Conservation (phyloP, 2,329 filamentous ascomycete species). For the Fusarium protoensiforme region DNA sequence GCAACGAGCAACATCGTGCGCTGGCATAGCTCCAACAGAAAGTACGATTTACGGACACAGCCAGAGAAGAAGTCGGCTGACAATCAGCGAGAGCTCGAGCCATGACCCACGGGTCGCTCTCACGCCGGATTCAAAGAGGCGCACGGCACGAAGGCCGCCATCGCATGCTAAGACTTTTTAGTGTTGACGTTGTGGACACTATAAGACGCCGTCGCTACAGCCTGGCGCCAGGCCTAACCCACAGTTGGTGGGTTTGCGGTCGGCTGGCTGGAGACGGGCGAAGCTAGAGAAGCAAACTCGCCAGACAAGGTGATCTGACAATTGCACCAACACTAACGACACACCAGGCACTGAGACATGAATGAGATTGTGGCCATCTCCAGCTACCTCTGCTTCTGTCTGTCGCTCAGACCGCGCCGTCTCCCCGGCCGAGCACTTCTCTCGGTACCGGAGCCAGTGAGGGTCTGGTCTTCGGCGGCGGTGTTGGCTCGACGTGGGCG, state of each 20-base stretch:
- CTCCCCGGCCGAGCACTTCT: conserved; percentile 2
- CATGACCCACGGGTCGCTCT: background rate
- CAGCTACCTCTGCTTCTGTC: background rate
- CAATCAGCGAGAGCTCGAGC: background rate
- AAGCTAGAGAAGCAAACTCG: conserved; percentile 17
- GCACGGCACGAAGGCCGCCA: conserved; percentile 21
- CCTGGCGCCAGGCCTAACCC: conserved; percentile 2
- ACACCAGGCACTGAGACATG: background rate
- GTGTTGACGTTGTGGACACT: conserved; percentile 2
- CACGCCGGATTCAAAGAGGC: conserved; percentile 5
- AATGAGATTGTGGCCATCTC: background rate
- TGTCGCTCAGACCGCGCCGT: background rate
- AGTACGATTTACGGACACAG: background rate
- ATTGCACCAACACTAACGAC: conserved; percentile 12
- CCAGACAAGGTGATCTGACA: conserved; percentile 26
- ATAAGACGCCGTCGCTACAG: conserved; percentile 3
- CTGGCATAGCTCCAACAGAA: background rate
- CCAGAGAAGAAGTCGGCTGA: background rate
- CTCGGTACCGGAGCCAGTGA: conserved; percentile 5
- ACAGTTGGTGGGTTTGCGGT: conserved; percentile 9
- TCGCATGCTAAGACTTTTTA: conserved; percentile 6
- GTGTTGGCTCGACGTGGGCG: background rate
- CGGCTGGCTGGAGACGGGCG: background rate
- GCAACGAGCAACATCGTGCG: background rate
- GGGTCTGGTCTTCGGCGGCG: conserved; percentile 7